phyloP scores from a whole-genome alignment of 495 filamentous ascomycete species.

The Penicillium waksmanii region DNA sequence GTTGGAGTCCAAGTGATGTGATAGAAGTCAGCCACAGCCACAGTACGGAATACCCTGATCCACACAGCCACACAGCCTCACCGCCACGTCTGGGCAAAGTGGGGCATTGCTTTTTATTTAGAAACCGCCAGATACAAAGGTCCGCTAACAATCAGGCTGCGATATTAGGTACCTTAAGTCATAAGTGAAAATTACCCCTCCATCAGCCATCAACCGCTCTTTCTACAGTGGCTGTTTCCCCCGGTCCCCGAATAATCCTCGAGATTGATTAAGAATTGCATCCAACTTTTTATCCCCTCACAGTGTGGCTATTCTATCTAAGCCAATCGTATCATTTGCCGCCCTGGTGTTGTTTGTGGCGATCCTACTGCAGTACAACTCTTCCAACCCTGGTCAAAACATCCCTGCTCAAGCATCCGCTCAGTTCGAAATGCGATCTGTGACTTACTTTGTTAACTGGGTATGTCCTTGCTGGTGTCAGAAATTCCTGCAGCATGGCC shows the following conservation, averaged over 20 bases:
- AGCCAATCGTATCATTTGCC: constrained; percentile 20
- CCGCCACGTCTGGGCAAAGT: constrained; percentile 21
- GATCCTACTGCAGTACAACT: constrained; percentile 23
- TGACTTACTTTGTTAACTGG: constrained; percentile 63
- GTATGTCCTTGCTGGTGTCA: constrained; percentile 33
- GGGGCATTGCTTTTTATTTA: constrained; percentile 26
- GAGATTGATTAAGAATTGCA: neutral
- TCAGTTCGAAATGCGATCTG: constrained; percentile 44
- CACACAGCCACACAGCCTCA: constrained; percentile 17
- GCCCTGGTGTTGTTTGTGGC: constrained; percentile 28
- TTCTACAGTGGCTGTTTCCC: neutral
- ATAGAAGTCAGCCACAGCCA: neutral
- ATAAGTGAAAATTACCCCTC: constrained; percentile 4
- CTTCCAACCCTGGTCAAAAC: constrained; percentile 8
- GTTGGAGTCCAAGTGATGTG: neutral
- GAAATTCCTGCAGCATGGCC: neutral
- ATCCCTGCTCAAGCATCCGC: constrained; percentile 29
- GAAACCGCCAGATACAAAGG: constrained; percentile 24
- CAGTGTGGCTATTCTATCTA: constrained; percentile 25
- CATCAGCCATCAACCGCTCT: neutral
- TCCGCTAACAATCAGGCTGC: constrained; percentile 34
- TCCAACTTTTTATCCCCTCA: neutral
- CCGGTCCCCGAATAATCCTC: neutral
- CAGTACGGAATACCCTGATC: neutral
- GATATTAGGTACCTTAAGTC: constrained; percentile 31